phyloP scores from a whole-genome alignment of 768 basidiomycete genomes.

The Chiua virens region DNA sequence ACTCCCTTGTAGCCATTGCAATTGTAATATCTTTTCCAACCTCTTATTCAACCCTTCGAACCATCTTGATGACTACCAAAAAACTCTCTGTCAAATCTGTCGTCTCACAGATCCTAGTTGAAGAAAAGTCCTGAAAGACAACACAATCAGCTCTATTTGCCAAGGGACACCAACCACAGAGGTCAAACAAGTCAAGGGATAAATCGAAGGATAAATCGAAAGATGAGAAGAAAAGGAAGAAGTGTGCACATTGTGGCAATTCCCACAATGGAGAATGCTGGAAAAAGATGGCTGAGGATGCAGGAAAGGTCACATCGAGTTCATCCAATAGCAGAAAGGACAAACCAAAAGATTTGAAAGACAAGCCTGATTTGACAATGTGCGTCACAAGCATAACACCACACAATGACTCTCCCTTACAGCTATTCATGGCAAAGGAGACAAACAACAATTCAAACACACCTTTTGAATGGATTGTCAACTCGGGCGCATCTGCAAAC shows the following conservation, averaged over 20 bases:
- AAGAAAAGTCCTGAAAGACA: background rate
- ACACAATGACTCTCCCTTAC: no score
- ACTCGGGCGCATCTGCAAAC: background rate
- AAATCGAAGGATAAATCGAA: background rate
- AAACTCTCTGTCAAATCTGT: background rate
- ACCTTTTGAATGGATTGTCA: background rate
- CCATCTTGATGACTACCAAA: background rate
- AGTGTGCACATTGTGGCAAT: no score
- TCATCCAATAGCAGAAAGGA: no score
- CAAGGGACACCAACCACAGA: background rate
- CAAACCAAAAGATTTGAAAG: background rate
- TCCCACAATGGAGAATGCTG: no score
- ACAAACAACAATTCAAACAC: background rate
- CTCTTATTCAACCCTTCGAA: background rate
- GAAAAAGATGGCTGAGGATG: no score
- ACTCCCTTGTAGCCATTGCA: background rate
- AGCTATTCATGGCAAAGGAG: constrained; percentile 2
- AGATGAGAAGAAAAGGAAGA: no score
- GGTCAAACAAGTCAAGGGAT: background rate
- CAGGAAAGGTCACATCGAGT: no score
- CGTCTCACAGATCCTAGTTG: background rate
- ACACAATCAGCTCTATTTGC: background rate
- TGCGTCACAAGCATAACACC: no score
- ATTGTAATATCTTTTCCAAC: background rate
- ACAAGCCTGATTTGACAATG: background rate